Evolutionary conservation across 2,329 filamentous ascomycete genomes (phyloP).

Genomic region (Fusarium newnesense): DNA sequence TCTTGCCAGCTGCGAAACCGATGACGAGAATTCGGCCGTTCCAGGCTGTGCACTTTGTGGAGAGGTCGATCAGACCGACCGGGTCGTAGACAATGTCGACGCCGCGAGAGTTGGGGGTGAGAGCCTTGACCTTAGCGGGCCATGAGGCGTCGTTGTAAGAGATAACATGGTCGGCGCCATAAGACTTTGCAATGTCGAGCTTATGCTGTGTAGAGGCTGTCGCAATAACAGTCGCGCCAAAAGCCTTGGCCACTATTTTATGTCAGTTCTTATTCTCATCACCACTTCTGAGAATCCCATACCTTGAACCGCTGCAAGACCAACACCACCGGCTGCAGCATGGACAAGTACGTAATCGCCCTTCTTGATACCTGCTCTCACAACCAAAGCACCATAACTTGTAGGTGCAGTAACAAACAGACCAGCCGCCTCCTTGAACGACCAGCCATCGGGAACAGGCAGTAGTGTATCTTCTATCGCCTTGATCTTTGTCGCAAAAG

Average conservation of each 20-base stretch:
- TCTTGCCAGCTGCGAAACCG: conserved; percentile 79
- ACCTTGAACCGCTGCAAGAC: conserved; percentile 87
- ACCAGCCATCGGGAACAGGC: conserved; percentile 83
- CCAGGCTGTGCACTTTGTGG: conserved; percentile 92
- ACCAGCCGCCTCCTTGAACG: conserved; percentile 84
- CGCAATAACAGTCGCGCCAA: conserved; percentile 91
- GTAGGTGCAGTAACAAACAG: conserved; percentile 94
- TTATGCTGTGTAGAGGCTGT: conserved; percentile 87
- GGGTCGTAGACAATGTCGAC: conserved; percentile 97
- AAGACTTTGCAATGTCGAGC: conserved; percentile 79
- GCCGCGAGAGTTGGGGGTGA: conserved; percentile 77
- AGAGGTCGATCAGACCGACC: conserved; percentile 87
- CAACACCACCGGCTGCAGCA: conserved; percentile 91
- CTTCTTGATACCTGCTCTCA: conserved; percentile 77
- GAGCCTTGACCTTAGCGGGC: conserved; percentile 76
- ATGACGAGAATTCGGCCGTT: conserved; percentile 89
- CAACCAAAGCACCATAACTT: conserved; percentile 84
- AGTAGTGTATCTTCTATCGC: conserved; percentile 74
- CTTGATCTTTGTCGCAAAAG: conserved; percentile 81
- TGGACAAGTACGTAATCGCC: conserved; percentile 92
- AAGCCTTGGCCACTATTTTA: conserved; percentile 80
- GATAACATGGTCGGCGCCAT: conserved; percentile 85
- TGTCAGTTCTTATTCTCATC: neutral
- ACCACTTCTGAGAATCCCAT: conserved; percentile 3
- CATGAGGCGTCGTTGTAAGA: conserved; percentile 76